Evolutionary conservation across 1,284 basidiomycete species (phyloP), one percentile per base, ranked within the genome.

Genomic region (Cerrena zonata): DNA sequence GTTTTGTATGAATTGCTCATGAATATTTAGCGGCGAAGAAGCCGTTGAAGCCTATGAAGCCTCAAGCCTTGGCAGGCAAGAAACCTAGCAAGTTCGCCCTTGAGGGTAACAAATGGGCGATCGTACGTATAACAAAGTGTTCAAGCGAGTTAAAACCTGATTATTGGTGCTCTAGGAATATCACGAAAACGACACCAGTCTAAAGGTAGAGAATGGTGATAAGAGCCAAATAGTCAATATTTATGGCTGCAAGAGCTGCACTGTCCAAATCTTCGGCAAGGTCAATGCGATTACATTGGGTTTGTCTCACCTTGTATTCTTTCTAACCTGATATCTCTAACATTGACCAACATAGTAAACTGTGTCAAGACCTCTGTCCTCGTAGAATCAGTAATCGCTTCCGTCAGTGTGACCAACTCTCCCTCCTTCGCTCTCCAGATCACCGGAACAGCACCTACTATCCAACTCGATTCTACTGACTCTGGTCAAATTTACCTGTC

Each of bases 401-500:
- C 87, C 2, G 74, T 95, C 52, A 85, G 89, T 10, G 77, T 99
- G 42, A 98, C 93, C 25, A 86, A 84, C 54, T 96, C 92, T 0
- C 91, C 93, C 0, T 94, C 91, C 2, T 99, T 99, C 71, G 84
- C 87, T 13, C 75, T 97, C 36, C 95, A 99, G 70, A 86, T 99
- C 59, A 91, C 88, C 0, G 95, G 95, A 23, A 71, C 77, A 2
- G 88, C 89, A 24, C 95, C 95, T 1, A 99, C 93, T 51, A 84
- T 99, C 56, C 88, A 95, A 63, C 72, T 99, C 36, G 96, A 99
- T 70, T 87, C 87, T 25, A 95, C 91, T 36, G 96, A 99, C 69
- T 91, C 90, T 15, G 96, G 95, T 7, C 91, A 94, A 67, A 84
- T 99, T 57, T 99, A 92, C 71, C 79, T 99, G 27, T 94, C 91